Evolutionary conservation across 2,329 filamentous ascomycete species (phyloP), one percentile per base, ranked within the genome.

Genomic region (Diaporthe citri): DNA sequence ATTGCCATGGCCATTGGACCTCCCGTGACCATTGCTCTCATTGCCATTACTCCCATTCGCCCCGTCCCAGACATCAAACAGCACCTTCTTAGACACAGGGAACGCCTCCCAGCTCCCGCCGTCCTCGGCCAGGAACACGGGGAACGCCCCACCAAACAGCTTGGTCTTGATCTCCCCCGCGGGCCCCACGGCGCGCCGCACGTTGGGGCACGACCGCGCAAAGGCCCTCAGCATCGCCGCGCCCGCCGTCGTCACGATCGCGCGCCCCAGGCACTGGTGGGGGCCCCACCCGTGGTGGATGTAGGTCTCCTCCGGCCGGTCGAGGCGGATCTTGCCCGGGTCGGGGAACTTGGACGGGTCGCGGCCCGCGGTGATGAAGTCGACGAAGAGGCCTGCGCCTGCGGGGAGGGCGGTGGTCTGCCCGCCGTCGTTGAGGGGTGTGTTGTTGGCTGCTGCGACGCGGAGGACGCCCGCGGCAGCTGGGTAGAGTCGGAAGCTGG

Each of bases 211-310:
- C 39, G 59, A 64, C 39, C 59, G 39, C 39, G 59, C 59, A 7
- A 64, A 64, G 25, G 39, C 59, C n/a, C 28, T 64, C n/a, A 64
- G 25, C 59, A 64, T 64, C 15, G 59, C 59, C 3, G 39, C 59
- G 39, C 39, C 59, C 8, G 59, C 59, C 2, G 59, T 43, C 15
- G 39, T 64, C 39, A 39, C n/a, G 25, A 46, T 64, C 10, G 59
- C 59, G 17, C 39, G 59, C 15, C 59, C 59, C 39, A 64, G 39
- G 39, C 59, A 64, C 39, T 64, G 39, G 59, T 64, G 59, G 25
- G 39, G 39, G 39, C 59, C 59, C 59, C 59, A 64, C 10, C 59
- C 59, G 59, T 64, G 59, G 25, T 64, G 59, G 39, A 64, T 64
- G 39, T 64, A 64, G 15, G 5, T 46, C 39, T 46, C 59, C 25